These are phyloP conservation scores for Penicillium flavigenum DNA, from an alignment of 495 filamentous ascomycete genomes.

Conservation along the genomic window DNA sequence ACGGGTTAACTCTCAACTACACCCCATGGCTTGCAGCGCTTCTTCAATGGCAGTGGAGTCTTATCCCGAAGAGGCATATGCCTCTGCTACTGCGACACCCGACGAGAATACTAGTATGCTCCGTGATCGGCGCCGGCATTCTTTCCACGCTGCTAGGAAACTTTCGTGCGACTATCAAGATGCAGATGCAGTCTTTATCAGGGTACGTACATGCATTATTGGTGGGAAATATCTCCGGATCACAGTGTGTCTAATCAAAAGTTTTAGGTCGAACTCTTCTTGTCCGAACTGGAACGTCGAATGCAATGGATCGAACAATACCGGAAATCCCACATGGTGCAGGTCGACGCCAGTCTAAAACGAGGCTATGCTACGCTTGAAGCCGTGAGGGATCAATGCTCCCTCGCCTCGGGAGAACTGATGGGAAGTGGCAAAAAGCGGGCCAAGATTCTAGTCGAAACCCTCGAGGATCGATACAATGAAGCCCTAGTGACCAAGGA, in stretches of 20 bases:
- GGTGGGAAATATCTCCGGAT: slow-evolving; percentile 5
- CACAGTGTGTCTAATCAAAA: slow-evolving; percentile 18
- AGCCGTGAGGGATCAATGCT: slow-evolving; percentile 83
- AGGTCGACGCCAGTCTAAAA: slow-evolving; percentile 76
- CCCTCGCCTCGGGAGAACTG: slow-evolving; percentile 84
- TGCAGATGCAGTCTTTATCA: slow-evolving; percentile 65
- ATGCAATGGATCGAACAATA: slow-evolving; percentile 89
- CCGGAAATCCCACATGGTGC: slow-evolving; percentile 74
- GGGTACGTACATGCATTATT: slow-evolving; percentile 39
- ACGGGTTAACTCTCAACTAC: slow-evolving; percentile 11
- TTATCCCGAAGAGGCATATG: slow-evolving; percentile 33
- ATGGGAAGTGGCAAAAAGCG: slow-evolving; percentile 82
- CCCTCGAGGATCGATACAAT: slow-evolving; percentile 86
- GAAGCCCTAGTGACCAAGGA: slow-evolving; percentile 83
- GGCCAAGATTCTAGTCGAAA: slow-evolving; percentile 88
- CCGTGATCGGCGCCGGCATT: slow-evolving; percentile 59
- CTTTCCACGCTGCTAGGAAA: slow-evolving; percentile 58
- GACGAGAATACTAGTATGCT: slow-evolving; percentile 39
- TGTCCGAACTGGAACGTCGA: slow-evolving; percentile 81
- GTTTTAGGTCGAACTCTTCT: slow-evolving; percentile 78
- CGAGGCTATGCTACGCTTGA: slow-evolving; percentile 82
- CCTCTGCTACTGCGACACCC: slow-evolving; percentile 37
- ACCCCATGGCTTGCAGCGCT: slow-evolving; percentile 47
- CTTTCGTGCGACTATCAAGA: slow-evolving; percentile 63
- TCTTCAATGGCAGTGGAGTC: slow-evolving; percentile 49